phyloP scores from a whole-genome alignment of 139 green algal species.

The Microglena sp. region DNA sequence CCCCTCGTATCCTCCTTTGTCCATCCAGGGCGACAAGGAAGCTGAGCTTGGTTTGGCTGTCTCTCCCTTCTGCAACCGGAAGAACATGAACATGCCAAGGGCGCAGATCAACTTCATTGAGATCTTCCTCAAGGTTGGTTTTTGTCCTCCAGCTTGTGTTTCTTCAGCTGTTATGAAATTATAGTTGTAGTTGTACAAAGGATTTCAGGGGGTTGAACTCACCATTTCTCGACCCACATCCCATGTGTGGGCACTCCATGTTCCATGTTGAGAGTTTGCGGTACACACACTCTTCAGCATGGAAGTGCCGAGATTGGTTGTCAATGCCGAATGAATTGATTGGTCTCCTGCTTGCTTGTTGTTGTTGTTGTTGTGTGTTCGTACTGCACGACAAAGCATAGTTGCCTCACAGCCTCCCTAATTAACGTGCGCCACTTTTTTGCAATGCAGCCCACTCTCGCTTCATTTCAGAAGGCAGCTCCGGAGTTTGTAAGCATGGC shows the following conservation, averaged over 20 bases:
- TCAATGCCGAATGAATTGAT: no score
- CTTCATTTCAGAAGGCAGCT: conserved; percentile 24
- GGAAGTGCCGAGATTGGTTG: no score
- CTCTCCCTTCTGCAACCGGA: conserved; percentile 54
- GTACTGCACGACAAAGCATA: neutral
- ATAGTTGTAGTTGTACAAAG: no score
- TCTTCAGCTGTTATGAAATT: no score
- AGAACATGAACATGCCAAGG: conserved; percentile 45
- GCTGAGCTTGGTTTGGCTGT: conserved; percentile 39
- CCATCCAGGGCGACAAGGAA: conserved; percentile 59
- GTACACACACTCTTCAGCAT: no score
- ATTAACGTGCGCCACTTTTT: neutral
- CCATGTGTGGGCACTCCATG: no score
- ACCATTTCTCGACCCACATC: no score
- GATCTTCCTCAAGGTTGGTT: conserved; percentile 38
- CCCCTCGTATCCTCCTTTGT: neutral
- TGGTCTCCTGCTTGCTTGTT: no score
- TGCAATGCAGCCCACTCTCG: conserved; percentile 32
- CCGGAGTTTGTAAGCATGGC: conserved; percentile 34
- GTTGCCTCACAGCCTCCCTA: neutral
- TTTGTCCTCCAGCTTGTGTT: no score
- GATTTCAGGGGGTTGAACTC: no score
- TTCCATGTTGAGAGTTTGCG: no score
- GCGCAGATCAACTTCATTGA: conserved; percentile 60
- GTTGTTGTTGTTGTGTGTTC: neutral